Conservation (phyloP, 2,329 filamentous ascomycete species). For the Hymenotorrendiella dingleyae region DNA sequence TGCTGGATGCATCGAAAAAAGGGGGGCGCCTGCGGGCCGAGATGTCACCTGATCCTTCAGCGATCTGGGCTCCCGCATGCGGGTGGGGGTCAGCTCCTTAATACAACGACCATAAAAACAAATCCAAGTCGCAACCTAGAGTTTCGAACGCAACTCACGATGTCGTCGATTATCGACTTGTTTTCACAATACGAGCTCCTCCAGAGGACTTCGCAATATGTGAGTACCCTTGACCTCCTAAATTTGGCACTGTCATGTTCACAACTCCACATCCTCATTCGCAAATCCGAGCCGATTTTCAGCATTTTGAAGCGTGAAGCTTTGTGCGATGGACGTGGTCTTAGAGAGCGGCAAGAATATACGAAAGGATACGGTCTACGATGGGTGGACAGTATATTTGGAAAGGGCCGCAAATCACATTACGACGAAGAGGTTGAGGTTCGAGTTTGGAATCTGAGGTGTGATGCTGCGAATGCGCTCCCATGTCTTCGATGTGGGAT, state of each 20-base stretch:
- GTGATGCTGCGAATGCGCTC: conserved; percentile 1
- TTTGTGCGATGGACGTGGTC: background rate
- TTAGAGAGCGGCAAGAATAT: background rate
- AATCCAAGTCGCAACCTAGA: too few relatives aligned
- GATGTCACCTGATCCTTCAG: too few relatives aligned
- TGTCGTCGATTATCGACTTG: too few relatives aligned
- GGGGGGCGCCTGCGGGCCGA: too few relatives aligned
- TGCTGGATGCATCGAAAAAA: too few relatives aligned
- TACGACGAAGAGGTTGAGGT: conserved; percentile 3
- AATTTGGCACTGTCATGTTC: background rate
- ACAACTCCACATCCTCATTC: background rate
- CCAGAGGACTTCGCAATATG: background rate
- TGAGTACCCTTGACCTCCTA: background rate
- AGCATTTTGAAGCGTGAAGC: background rate
- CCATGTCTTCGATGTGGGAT: background rate
- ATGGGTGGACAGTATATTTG: too few relatives aligned
- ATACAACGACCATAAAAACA: too few relatives aligned
- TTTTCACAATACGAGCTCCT: conserved; percentile 1
- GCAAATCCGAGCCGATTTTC: background rate
- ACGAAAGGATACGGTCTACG: background rate
- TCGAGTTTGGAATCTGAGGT: conserved; percentile 1
- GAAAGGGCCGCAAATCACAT: background rate
- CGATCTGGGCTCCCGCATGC: too few relatives aligned
- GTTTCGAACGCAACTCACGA: too few relatives aligned
- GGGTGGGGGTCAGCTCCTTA: too few relatives aligned